A percentile compares a stretch with the other conserved stretches of the same genome.
Conservation (phyloP, 352 stramenopile genomes). For the Phytophthora citricola region DNA sequence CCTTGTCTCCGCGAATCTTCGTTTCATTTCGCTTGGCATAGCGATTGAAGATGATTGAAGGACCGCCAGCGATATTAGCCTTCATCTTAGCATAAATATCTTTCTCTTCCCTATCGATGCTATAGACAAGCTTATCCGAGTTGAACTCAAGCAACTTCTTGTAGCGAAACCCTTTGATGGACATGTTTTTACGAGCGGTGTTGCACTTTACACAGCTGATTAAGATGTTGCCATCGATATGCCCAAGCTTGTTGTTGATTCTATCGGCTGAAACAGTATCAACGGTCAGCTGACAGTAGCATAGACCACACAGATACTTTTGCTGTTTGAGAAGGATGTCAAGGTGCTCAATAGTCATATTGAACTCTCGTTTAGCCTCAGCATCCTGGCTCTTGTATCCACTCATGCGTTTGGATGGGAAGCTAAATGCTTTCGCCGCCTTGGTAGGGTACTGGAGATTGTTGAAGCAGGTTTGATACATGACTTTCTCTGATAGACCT, state of each 20-base stretch:
- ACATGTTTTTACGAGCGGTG: constrained; percentile 5
- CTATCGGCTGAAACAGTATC: background rate
- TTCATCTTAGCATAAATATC: constrained; percentile 20
- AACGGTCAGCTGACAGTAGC: background rate
- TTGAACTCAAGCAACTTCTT: constrained; percentile 17
- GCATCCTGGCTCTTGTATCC: constrained; percentile 9
- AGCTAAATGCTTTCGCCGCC: no score
- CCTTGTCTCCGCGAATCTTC: constrained; percentile 4
- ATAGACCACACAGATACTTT: constrained; percentile 2
- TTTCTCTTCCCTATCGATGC: constrained; percentile 2
- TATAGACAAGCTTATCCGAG: constrained; percentile 8
- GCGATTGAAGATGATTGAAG: constrained; percentile 6
- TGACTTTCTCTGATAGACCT: no score
- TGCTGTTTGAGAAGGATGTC: background rate
- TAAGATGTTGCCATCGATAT: constrained; percentile 6
- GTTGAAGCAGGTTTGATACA: no score
- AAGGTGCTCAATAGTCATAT: background rate
- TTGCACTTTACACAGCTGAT: constrained; percentile 8
- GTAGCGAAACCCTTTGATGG: constrained; percentile 3
- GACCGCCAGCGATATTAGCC: constrained; percentile 8
- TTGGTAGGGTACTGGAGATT: no score
- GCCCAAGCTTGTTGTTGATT: background rate
- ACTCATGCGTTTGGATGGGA: background rate
- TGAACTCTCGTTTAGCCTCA: background rate
- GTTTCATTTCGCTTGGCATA: constrained; percentile 4